These are phyloP conservation scores for Gautieria morchelliformis DNA, from an alignment of 768 basidiomycete species.

Conservation along the genomic window DNA sequence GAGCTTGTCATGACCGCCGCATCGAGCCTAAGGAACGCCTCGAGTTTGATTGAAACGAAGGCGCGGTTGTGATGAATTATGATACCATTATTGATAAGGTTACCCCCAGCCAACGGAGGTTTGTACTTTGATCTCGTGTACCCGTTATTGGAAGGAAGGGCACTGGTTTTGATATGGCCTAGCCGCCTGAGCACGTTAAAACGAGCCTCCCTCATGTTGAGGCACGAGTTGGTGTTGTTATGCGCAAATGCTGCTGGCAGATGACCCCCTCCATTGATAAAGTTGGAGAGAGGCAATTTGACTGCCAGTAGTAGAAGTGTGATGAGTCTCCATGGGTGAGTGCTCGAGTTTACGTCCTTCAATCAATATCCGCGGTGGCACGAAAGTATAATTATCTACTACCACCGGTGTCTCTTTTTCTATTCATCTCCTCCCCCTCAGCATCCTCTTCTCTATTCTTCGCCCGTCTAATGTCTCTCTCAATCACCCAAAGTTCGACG, in stretches of 20 bases:
- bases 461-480: not conserved
- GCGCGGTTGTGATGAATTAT: slow-evolving; percentile 39
- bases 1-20: slow-evolving; percentile 70
- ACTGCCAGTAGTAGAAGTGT: too few relatives aligned
- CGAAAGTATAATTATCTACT: too few relatives aligned
- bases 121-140: not conserved
- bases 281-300: too few relatives aligned
- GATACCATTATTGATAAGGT: not conserved
- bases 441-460: not conserved
- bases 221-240: not conserved
- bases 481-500: not conserved
- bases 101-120: not conserved
- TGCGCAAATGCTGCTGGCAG: too few relatives aligned
- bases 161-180: not conserved
- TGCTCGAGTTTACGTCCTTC: not conserved
- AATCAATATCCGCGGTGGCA: not conserved
- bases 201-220: not conserved
- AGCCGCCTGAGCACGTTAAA: not conserved
- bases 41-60: slow-evolving; percentile 30
- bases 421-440: not conserved
- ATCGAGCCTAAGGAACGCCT: slow-evolving; percentile 38
- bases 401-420: not conserved
- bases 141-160: not conserved
- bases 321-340: not conserved
- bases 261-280: too few relatives aligned